phyloP scores from a whole-genome alignment of 768 basidiomycete species.

The Polyporus arcularius region DNA sequence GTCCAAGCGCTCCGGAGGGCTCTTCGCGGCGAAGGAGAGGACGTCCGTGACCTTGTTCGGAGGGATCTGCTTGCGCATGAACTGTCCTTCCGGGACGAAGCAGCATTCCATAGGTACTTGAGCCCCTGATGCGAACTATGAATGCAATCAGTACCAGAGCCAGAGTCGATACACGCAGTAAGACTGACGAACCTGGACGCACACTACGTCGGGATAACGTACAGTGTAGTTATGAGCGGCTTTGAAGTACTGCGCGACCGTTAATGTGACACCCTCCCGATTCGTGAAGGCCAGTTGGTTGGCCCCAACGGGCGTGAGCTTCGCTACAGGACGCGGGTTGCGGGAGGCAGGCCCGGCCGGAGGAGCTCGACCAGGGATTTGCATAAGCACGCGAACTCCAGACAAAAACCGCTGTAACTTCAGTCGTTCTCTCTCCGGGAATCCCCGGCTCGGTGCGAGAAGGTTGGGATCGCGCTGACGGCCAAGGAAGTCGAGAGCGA shows the following conservation, averaged over 20 bases:
- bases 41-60: constrained; percentile 64
- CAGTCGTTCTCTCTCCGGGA: constrained; percentile 53
- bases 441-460: constrained; percentile 40
- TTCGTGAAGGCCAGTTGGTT: constrained; percentile 54
- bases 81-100: constrained; percentile 60
- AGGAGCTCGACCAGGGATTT: constrained; percentile 15
- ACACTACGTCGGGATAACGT: constrained; percentile 62
- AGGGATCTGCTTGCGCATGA: constrained; percentile 72
- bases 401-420: constrained; percentile 57
- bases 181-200: constrained; percentile 58
- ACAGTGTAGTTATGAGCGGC: constrained; percentile 53
- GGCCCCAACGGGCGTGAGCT: constrained; percentile 56
- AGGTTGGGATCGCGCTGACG: constrained; percentile 30
- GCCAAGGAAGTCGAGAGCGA: constrained; percentile 60
- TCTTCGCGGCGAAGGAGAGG: constrained; percentile 67
- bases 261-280: constrained; percentile 54
- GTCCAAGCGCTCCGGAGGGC: constrained; percentile 54
- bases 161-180: background rate
- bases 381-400: constrained; percentile 51
- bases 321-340: constrained; percentile 60
- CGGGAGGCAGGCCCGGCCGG: constrained; percentile 31
- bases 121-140: constrained; percentile 61
- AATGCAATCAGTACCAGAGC: background rate
- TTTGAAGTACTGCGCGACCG: constrained; percentile 65
- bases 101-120: constrained; percentile 71